Evolutionary conservation across 164 flowering plant species (phyloP), one percentile per base, ranked within the genome.

Genomic region (Santalum album): DNA sequence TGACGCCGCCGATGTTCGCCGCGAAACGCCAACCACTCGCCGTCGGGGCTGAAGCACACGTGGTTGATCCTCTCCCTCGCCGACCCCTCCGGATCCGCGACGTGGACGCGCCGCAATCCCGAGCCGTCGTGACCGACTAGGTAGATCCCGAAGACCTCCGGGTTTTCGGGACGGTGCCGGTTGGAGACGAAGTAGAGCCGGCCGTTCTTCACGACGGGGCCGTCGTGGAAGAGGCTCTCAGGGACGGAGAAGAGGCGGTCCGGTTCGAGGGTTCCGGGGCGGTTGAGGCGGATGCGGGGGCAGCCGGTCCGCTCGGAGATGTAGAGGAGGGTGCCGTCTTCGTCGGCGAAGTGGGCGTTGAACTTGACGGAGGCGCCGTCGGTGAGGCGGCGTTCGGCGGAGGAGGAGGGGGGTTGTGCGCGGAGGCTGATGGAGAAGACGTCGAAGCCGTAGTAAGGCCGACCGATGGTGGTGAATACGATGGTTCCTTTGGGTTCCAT

Each of bases 61-160:
- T 90, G 96, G 77, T 87, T 87, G 9, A 80, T 70, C 60, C 91
- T 78, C 80, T 85, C 94, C 65, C 75, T 72, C 34, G 72, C 79
- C 1, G 25, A 1, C 20, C 79, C 80, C n/a, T n/a, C n/a, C n/a
- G n/a, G n/a, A n/a, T n/a, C n/a, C 12, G 78, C 84, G 74, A 87
- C 73, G 57, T 65, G 21, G 12, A 91, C 57, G 25, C 92, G 75
- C 26, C 77, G 65, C 20, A 87, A 43, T 25, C 35, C 83, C 0
- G 75, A 54, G 1, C 86, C 90, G 58, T 83, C 83, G 7, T 82
- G 76, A 9, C 49, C 49, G n/a, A 77, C 53, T 11, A 75, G 42
- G 57, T 80, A 80, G 7, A 87, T 69, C 42, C 88, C 65, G 53
- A 84, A 87, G 0, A 43, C 60, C 0, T 45, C 76, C 2, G 5